Conservation (phyloP, 202 grass and related monocot genomes). For the Dendrocalamus latiflorus region DNA sequence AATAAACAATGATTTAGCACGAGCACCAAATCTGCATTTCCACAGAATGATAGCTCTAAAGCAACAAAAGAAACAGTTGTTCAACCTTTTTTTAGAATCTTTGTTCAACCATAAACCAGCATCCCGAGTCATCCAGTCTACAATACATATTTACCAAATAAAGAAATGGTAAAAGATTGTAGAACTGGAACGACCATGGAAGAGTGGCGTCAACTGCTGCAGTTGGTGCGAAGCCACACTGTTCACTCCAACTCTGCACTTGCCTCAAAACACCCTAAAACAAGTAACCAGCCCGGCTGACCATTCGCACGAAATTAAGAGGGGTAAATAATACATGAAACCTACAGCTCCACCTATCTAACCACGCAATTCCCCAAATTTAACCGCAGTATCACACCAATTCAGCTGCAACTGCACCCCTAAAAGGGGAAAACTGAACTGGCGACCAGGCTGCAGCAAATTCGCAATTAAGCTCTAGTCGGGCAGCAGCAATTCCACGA, state of each 20-base stretch:
- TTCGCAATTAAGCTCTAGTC: background rate
- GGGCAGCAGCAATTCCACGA: background rate
- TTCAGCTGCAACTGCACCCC: background rate
- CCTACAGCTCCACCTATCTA: background rate
- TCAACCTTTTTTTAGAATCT: background rate
- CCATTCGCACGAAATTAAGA: conserved; percentile 1
- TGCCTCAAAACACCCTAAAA: background rate
- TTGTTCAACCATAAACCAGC: conserved; percentile 10
- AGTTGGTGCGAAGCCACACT: conserved; percentile 31
- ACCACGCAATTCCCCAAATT: background rate
- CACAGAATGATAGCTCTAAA: background rate
- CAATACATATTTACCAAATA: background rate
- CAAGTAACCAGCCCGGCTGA: background rate
- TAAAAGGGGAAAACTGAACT: background rate
- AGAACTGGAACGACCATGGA: conserved; percentile 8
- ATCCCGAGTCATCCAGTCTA: background rate
- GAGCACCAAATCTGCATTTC: background rate
- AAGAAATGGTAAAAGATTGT: background rate
- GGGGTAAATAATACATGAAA: background rate
- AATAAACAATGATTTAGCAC: conserved; percentile 4
- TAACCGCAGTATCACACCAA: background rate
- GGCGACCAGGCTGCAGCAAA: background rate
- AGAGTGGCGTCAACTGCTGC: conserved; percentile 19
- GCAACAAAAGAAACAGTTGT: background rate
- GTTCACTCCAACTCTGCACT: conserved; percentile 25